Evolutionary conservation across 192 early-diverging fungal genomes (phyloP), one percentile per base, ranked within the genome.

Genomic region (Podila horticola): DNA sequence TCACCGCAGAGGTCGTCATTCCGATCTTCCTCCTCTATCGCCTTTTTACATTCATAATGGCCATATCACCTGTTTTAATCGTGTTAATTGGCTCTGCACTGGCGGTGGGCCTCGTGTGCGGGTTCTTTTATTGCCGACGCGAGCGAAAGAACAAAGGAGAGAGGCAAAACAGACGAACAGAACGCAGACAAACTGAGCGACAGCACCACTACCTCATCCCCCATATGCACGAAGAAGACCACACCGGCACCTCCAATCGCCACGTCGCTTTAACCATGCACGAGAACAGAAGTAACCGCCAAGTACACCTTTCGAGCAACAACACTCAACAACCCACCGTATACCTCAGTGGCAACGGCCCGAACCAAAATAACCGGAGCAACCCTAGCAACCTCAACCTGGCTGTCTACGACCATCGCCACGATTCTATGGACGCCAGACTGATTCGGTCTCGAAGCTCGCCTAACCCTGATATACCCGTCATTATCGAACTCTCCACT

Each of bases 401-500:
- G 52, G 20, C 5, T 55, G 22, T n/a, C 17, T 24, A 55, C 52
- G 52, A 55, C 19, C 4, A n/a, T 24, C 24, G 11, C 52, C 24
- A 55, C 2, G 52, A 55, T 19, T 55, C 52, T 11, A 6, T 26
- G 3, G 52, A 55, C 1, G 52, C 52, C 6, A 55, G 17, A 12
- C 52, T 55, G 13, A n/a, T 55, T 55, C 52, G 52, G 20, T 55
- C 52, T 11, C 52, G 52, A 55, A 55, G 52, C 52, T 55, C 52
- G 6, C 52, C 52, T 6, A 55, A 55, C 22, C 20, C 20, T 3
- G 52, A 55, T 24, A 19, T 55, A 24, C 52, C 52, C 10, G 52
- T 26, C 24, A 26, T 26, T 8, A 11, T 55, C 17, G 52, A 55
- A 55, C 52, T 55, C 8, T n/a, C 52, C 9, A 4, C 52, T 55